Base-by-base conservation (phyloP, 2,329 filamentous ascomycete species). In the Cladobotryum protrusum region DNA sequence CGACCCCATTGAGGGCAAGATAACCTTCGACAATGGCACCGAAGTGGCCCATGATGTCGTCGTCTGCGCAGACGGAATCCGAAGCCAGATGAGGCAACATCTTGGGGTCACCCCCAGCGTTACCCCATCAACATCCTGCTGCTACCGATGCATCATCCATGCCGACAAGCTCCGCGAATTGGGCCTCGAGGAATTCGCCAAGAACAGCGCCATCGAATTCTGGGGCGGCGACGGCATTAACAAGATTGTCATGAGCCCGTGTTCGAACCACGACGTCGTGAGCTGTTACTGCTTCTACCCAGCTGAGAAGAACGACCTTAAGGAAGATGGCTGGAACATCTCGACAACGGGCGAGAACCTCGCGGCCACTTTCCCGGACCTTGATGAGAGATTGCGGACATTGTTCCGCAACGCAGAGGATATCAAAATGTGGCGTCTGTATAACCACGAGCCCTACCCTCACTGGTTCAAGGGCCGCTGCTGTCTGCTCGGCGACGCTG, bases 221-320 rank as follows among this genome's bases (percentile, higher is more conserved):
- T 85, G 81, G 81, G 81, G 82, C 32, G 82, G 82, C n/a, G 71
- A 78, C 32, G 74, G 78, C 47, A 65, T 62, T 51, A 73, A 83
- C 61, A 85, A 85, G 68, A 83, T 85, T 53, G 81, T 85, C 14
- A 70, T 85, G 12, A 83, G 79, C 0, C 78, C 81, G n/a, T 85
- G 82, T 65, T 80, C 82, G 56, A 74, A 72, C 36, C 78, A 80
- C 44, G 73, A 75, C 39, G 64, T 84, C 4, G 67, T 83, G 9
- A 82, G 78, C 0, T 85, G 81, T 65, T 85, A 85, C 64, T 85
- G 81, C 65, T 85, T 85, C 69, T 85, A 83, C 62, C 75, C 81
- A 0, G 72, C 78, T 1, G 72, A 75, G 5, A 71, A 74, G 49
- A 78, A 79, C 6, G 79, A 83, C 59, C 79, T 78, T 57, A 68